A percentile compares a stretch with the other conserved stretches of the same genome.
Evolutionary conservation across 805 yeast species (phyloP).

Genomic region (Hanseniaspora guilliermondii): DNA sequence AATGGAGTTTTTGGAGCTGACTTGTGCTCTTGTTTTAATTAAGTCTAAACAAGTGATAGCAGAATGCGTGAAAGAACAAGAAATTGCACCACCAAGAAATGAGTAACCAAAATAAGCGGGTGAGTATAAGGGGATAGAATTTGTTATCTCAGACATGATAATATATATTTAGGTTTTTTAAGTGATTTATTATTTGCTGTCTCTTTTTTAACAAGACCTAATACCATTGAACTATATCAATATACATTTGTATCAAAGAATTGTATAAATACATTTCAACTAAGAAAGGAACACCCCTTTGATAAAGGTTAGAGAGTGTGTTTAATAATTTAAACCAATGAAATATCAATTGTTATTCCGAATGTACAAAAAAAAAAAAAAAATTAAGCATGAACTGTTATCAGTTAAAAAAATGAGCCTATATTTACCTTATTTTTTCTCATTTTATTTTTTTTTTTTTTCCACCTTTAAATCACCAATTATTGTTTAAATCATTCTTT

Average conservation of each 20-base stretch:
- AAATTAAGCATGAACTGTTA: neutral
- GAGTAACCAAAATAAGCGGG: conserved; percentile 32
- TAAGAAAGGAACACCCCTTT: too few relatives aligned
- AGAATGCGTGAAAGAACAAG: conserved; percentile 96
- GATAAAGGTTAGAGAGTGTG: too few relatives aligned
- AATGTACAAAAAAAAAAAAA: too few relatives aligned
- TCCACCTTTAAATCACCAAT: too few relatives aligned
- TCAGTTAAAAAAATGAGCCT: neutral
- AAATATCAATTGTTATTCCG: too few relatives aligned
- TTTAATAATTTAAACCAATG: neutral
- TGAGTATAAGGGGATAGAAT: conserved; percentile 13
- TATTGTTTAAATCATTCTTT: too few relatives aligned
- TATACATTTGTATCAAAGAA: too few relatives aligned
- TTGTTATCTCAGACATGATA: neutral
- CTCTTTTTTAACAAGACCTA: too few relatives aligned
- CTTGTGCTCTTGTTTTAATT: conserved; percentile 89
- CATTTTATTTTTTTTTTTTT: too few relatives aligned
- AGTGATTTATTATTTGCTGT: neutral
- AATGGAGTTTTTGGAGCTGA: conserved; percentile 41
- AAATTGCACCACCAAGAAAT: conserved; percentile 52
- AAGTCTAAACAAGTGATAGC: conserved; percentile 86
- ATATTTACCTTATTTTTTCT: too few relatives aligned
- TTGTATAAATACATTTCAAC: too few relatives aligned
- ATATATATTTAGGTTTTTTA: neutral
- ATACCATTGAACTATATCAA: too few relatives aligned